Percentiles rank a stretch among this genome's conserved stretches.
These are phyloP conservation scores for Suillus weaverae DNA, from an alignment of 768 basidiomycete species.

Conservation along the genomic window DNA sequence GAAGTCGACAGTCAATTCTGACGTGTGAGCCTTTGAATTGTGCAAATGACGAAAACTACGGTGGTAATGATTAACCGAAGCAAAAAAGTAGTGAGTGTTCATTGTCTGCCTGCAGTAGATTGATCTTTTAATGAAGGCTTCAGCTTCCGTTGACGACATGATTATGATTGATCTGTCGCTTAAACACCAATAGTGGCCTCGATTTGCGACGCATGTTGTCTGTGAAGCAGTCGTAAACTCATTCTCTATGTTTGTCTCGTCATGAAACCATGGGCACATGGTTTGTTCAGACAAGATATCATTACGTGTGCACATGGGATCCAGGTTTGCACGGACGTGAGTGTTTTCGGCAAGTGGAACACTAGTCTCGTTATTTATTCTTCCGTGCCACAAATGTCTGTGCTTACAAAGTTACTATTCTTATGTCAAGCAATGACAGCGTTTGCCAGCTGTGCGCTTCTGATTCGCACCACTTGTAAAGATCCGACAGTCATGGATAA, in stretches of 20 bases:
- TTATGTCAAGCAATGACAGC: constrained; percentile 4
- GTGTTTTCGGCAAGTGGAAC: background rate
- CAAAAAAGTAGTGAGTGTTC: background rate
- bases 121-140: background rate
- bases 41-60: background rate
- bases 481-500: background rate
- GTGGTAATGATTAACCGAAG: background rate
- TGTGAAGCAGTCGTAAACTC: background rate
- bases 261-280: background rate
- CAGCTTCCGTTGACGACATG: background rate
- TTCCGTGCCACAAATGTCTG: background rate
- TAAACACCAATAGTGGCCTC: background rate
- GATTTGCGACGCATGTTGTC: background rate
- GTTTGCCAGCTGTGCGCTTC: constrained; percentile 2
- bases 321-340: constrained; percentile 1
- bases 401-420: constrained; percentile 2
- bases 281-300: background rate
- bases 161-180: background rate
- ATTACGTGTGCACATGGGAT: background rate
- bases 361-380: background rate
- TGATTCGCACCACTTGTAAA: background rate
- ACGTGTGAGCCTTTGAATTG: constrained; percentile 10
- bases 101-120: background rate
- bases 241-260: background rate
- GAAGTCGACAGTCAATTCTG: constrained; percentile 36